A percentile compares a stretch with the other conserved stretches of the same genome.
Evolutionary conservation across 495 filamentous ascomycete species (phyloP).

Genomic region (Echria macrotheca): DNA sequence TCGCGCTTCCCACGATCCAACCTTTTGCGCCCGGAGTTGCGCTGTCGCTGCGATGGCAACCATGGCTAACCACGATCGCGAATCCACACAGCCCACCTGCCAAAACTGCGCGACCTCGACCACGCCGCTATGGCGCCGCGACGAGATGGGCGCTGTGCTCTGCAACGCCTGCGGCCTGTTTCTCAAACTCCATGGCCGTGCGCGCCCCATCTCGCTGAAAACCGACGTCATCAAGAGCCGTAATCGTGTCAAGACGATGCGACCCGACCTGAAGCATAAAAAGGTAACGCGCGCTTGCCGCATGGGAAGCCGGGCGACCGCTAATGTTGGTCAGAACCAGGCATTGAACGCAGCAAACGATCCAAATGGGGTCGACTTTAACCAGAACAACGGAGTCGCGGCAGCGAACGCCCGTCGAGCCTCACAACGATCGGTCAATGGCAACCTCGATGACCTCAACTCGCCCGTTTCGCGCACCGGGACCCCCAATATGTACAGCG

Average conservation of each 20-base stretch:
- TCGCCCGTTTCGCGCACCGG: slow-evolving; percentile 84
- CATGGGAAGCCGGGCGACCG: slow-evolving; percentile 1
- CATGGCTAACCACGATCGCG: slow-evolving; percentile 49
- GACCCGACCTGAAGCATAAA: slow-evolving; percentile 72
- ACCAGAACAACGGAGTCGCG: slow-evolving; percentile 29
- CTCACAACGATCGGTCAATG: slow-evolving; percentile 66
- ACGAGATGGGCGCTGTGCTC: slow-evolving; percentile 93
- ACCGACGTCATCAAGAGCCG: slow-evolving; percentile 99
- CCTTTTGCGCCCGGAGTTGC: slow-evolving; percentile 12
- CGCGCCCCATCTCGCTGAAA: slow-evolving; percentile 92
- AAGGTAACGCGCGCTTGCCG: slow-evolving; percentile 53
- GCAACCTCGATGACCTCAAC: slow-evolving; percentile 70
- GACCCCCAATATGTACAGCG: slow-evolving; percentile 65
- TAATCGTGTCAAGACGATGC: slow-evolving; percentile 89
- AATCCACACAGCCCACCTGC: slow-evolving; percentile 83
- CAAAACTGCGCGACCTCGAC: slow-evolving; percentile 96
- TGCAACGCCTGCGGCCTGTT: slow-evolving; percentile 98
- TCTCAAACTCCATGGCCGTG: slow-evolving; percentile 89
- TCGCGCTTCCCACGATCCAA: slow-evolving; percentile 3
- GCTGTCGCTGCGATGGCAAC: slow-evolving; percentile 29
- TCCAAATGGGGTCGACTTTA: slow-evolving; percentile 55
- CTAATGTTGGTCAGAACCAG: slow-evolving; percentile 27
- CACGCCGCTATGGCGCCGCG: slow-evolving; percentile 93
- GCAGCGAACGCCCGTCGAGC: slow-evolving; percentile 48
- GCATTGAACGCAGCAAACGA: slow-evolving; percentile 47